Evolutionary conservation across 225 moss, liverwort and hornwort species (phyloP), one percentile per base, ranked within the genome.

Genomic region (Sphagnum contortum): DNA sequence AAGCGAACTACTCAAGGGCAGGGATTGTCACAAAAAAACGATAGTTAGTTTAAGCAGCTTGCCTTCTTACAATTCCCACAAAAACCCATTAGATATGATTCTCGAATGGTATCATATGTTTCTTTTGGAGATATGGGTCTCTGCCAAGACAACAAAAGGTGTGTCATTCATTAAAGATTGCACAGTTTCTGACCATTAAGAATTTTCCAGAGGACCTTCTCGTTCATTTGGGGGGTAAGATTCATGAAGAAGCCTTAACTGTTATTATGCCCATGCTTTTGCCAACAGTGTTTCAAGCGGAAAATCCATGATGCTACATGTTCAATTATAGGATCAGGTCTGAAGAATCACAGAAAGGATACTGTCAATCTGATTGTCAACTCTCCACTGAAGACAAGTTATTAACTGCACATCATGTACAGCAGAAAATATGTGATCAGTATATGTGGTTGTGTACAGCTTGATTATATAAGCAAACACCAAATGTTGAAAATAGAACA

Each of bases 21-120:
- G 44, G 5, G 44, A 57, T 10, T 13, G 13, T 13, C 55, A 56
- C 48, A 45, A 29, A 6, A 10, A 48, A 8, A 47, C 45, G 50
- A 65, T 5, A 59, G 57, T 48, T 48, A n/a, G n/a, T n/a, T n/a
- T n/a, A 57, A 65, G 10, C 57, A 67, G 47, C 71, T 64, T 75
- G 76, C 96, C 92, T 84, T 74, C 75, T 81, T 98, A 73, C 96
- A 98, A 69, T 62, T 87, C 62, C 96, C 96, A 47, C 92, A 98
- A 55, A 98, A 73, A 4, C 96, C 96, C 59, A 98, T 84, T 56
- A 86, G 77, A 59, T 96, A 92, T 60, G 77, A 80, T 52, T 75
- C 79, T 60, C 95, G 88, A 67, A 96, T 80, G 10, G 50, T 73
- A 56, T 88, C 87, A 74, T 83, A 73, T 45, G 79, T 67, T 3